Evolutionary conservation across 345 rosid genomes (phyloP).

Genomic region (Alliaria petiolata): DNA sequence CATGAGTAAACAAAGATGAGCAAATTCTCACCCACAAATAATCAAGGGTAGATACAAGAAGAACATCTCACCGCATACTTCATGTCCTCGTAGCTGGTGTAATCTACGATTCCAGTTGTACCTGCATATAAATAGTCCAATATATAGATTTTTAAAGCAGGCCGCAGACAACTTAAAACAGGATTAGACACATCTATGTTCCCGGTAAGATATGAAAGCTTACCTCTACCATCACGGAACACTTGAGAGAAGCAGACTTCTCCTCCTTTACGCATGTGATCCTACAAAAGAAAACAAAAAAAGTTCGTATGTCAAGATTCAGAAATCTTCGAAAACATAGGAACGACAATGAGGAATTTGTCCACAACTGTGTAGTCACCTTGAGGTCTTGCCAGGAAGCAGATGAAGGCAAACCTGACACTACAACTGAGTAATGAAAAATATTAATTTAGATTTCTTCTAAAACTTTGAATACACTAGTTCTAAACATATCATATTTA

Average conservation of each 20-base stretch:
- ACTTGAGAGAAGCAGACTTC: slow-evolving; percentile 99
- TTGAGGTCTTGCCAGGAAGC: slow-evolving; percentile 99
- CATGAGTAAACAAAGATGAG: slow-evolving; percentile 2
- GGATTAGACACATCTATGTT: background rate
- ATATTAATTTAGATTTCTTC: slow-evolving; percentile 1
- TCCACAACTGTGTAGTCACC: slow-evolving; percentile 35
- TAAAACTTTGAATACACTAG: background rate
- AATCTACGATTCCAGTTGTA: slow-evolving; percentile 90
- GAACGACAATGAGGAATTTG: background rate
- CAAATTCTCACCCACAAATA: background rate
- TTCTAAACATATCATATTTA: slow-evolving; percentile 21
- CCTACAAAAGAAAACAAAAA: slow-evolving; percentile 39
- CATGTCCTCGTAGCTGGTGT: slow-evolving; percentile 94
- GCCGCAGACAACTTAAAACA: background rate
- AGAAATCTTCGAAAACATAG: background rate
- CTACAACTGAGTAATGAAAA: slow-evolving; percentile 47
- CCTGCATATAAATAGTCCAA: slow-evolving; percentile 41
- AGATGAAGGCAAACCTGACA: slow-evolving; percentile 88
- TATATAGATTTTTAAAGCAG: background rate
- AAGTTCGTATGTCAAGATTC: slow-evolving; percentile 10
- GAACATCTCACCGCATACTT: slow-evolving; percentile 81
- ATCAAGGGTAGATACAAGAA: background rate
- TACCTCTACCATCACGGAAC: slow-evolving; percentile 90
- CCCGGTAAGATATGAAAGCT: slow-evolving; percentile 13
- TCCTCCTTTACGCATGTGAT: slow-evolving; percentile 99